Conservation (phyloP, 2,329 filamentous ascomycete species). For the Cyphellophora attinorum region DNA sequence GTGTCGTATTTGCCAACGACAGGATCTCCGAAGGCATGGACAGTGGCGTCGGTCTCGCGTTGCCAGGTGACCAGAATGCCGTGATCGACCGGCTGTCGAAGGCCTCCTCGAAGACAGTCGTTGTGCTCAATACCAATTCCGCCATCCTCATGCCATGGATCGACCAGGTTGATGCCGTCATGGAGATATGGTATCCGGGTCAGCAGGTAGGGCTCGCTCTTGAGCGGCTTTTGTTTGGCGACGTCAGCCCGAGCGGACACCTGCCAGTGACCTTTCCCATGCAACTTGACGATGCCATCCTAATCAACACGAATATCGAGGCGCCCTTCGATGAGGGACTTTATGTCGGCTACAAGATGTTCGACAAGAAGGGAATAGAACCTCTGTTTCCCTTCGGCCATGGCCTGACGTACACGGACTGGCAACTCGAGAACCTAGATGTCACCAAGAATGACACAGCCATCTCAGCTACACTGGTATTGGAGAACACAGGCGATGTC, state of each 20-base stretch:
- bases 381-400: slow-evolving; percentile 69
- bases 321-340: slow-evolving; percentile 67
- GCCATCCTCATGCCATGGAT: too few species aligned
- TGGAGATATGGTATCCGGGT: too few species aligned
- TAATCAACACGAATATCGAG: slow-evolving; percentile 63
- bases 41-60: too few species aligned
- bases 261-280: slow-evolving; percentile 63
- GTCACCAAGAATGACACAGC: slow-evolving; percentile 6
- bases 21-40: too few species aligned
- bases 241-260: slow-evolving; percentile 63
- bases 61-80: too few species aligned
- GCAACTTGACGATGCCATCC: slow-evolving; percentile 57
- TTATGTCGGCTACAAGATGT: slow-evolving; percentile 71
- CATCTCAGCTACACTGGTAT: neutral
- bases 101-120: too few species aligned
- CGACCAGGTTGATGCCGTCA: too few species aligned
- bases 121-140: too few species aligned
- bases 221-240: too few species aligned
- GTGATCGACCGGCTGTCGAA: too few species aligned
- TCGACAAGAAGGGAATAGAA: slow-evolving; percentile 54
- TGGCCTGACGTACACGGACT: slow-evolving; percentile 66
- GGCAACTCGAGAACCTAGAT: slow-evolving; percentile 42
- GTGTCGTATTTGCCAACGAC: too few species aligned
- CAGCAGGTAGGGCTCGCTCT: too few species aligned
- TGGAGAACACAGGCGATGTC: neutral